A percentile compares a stretch with the other conserved stretches of the same genome.
These are phyloP conservation scores for Vigna hirtella DNA, from an alignment of 306 rosid species.

Conservation along the genomic window DNA sequence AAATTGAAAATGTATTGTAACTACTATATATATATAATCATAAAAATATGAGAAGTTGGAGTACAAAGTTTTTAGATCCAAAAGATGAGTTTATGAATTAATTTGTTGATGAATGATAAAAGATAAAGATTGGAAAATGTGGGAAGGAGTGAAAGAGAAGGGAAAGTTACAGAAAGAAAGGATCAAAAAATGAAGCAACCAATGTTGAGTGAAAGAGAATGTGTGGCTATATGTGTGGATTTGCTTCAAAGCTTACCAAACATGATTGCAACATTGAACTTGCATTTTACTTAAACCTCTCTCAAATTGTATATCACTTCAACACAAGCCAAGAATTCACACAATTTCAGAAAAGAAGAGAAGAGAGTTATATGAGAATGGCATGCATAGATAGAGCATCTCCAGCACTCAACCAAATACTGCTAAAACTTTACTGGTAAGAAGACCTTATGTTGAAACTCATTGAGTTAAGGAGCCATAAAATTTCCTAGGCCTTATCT, in stretches of 20 bases:
- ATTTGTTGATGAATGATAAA: not conserved
- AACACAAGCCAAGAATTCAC: conserved; percentile 28
- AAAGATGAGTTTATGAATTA: not conserved
- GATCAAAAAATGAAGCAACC: not conserved
- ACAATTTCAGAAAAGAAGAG: conserved; percentile 31
- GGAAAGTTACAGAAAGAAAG: conserved; percentile 29
- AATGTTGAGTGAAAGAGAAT: conserved; percentile 44
- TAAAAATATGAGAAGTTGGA: not conserved
- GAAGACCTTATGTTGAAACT: conserved; percentile 27
- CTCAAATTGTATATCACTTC: conserved; percentile 37
- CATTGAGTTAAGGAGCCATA: not conserved
- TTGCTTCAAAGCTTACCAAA: conserved; percentile 73
- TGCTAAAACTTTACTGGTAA: conserved; percentile 75
- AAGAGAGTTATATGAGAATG: conserved; percentile 52
- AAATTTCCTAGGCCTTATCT: not conserved
- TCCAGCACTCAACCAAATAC: conserved; percentile 75
- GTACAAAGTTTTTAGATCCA: not conserved
- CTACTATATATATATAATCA: no score
- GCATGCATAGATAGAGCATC: conserved; percentile 83
- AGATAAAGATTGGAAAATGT: not conserved
- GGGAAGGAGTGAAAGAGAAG: conserved; percentile 33
- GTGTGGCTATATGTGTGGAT: not conserved
- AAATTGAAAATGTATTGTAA: no score
- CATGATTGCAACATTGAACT: conserved; percentile 68
- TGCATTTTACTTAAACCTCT: conserved; percentile 64